Evolutionary conservation across 1,284 basidiomycete species (phyloP), one percentile per base, ranked within the genome.

Genomic region (Vanrija sp.): DNA sequence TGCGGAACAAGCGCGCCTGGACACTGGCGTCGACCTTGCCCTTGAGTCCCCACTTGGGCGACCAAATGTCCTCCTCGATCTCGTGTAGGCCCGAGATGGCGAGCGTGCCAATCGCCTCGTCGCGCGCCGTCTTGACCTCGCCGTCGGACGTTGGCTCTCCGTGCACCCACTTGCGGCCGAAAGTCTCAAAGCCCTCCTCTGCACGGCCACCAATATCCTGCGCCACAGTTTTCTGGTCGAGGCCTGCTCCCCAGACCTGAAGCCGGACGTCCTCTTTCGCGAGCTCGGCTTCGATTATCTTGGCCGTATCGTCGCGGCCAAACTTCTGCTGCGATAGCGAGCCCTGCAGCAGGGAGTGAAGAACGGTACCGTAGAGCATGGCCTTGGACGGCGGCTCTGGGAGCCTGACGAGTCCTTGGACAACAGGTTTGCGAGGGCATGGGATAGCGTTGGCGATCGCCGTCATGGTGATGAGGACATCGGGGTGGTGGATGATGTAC

Each of bases 11-110:
- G 12, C 82, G 72, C 0, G 83, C 83, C 63, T 91, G 83, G 0
- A 97, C 84, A 4, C 87, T 91, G 0, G 89, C 94, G 65, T 99
- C 95, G 18, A 98, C 79, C 75, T 97, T 98, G 20, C 95, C 96
- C 72, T 95, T 97, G 38, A 99, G 80, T 0, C 95, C 96, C 68
- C 88, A 96, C 12, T 85, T 87, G 0, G 96, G 94, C 0, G 89
- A 94, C 88, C 91, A 96, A 57, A 98, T 95, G 63, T 98, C 94
- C 72, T 98, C 95, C 77, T 98, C 96, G 39, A 96, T 82, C 54
- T 93, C 93, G 58, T 89, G 82, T 2, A 93, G 72, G 22, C 84
- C 79, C 9, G 82, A 79, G 48, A 97, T 85, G 0, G 88, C 87
- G 0, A 95, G 79, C 3, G 61, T 47, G 25, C 61, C 59, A 0